phyloP scores from a whole-genome alignment of 192 early-diverging fungal genomes.

The Glomus cerebriforme region DNA sequence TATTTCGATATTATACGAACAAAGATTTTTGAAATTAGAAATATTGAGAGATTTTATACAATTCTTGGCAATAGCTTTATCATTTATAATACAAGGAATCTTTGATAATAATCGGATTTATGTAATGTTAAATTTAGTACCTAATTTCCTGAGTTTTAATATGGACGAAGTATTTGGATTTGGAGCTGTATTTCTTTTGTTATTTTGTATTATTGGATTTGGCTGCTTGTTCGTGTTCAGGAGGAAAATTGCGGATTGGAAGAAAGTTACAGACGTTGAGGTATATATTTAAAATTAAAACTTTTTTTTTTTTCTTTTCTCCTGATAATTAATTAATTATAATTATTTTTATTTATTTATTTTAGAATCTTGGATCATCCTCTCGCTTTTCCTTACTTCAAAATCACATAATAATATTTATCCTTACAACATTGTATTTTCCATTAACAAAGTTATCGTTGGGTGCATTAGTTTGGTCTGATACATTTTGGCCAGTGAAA shows the following conservation, averaged over 20 bases:
- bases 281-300: slow-evolving; percentile 5
- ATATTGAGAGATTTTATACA: slow-evolving; percentile 48
- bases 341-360: not conserved
- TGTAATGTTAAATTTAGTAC: slow-evolving; percentile 37
- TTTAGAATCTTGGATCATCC: slow-evolving; percentile 40
- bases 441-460: slow-evolving; percentile 43
- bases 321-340: not conserved
- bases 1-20: slow-evolving; percentile 36
- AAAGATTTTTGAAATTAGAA: slow-evolving; percentile 40
- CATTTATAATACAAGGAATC: slow-evolving; percentile 32
- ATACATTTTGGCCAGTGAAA: slow-evolving; percentile 38
- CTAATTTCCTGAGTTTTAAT: slow-evolving; percentile 40
- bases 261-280: slow-evolving; percentile 44
- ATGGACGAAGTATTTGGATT: slow-evolving; percentile 40
- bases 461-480: slow-evolving; percentile 45
- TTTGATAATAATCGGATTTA: slow-evolving; percentile 36
- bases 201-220: slow-evolving; percentile 37
- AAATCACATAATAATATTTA: slow-evolving; percentile 41
- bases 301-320: not conserved
- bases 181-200: slow-evolving; percentile 41
- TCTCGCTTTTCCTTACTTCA: slow-evolving; percentile 42
- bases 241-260: slow-evolving; percentile 43
- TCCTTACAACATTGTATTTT: slow-evolving; percentile 43
- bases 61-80: slow-evolving; percentile 38
- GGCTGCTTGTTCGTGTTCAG: slow-evolving; percentile 42